Evolutionary conservation across 2,329 filamentous ascomycete genomes (phyloP).

Genomic region (Exophiala calicioides): DNA sequence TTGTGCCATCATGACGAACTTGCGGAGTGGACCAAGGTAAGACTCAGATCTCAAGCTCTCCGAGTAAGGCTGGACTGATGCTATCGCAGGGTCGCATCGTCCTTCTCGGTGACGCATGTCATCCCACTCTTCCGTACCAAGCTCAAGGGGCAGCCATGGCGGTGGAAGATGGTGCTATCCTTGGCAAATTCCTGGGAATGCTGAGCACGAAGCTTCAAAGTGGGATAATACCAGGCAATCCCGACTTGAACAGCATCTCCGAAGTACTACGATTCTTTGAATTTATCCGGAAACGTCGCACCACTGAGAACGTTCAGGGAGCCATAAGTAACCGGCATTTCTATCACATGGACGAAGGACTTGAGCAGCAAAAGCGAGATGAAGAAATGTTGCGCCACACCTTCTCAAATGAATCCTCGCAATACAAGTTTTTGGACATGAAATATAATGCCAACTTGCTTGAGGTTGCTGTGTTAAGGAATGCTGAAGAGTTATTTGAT

Average conservation of each 20-base stretch:
- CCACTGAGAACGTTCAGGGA: conserved; percentile 59
- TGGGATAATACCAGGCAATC: too few relatives aligned
- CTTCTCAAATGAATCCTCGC: conserved; percentile 1
- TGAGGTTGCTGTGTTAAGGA: conserved; percentile 9
- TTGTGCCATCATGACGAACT: conserved; percentile 3
- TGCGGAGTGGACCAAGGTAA: neutral
- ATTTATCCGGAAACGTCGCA: conserved; percentile 58
- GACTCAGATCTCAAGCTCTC: neutral
- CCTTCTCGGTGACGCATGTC: conserved; percentile 46
- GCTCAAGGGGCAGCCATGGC: conserved; percentile 48
- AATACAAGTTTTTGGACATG: conserved; percentile 12
- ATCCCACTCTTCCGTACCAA: conserved; percentile 50
- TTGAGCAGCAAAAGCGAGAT: conserved; percentile 57
- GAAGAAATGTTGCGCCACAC: neutral
- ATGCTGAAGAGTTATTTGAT: conserved; percentile 5
- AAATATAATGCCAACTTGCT: conserved; percentile 12
- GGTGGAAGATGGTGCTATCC: conserved; percentile 43
- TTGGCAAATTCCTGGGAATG: neutral
- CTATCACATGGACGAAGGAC: conserved; percentile 62
- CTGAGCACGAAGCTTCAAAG: too few relatives aligned
- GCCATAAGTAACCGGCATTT: conserved; percentile 62
- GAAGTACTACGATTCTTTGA: too few relatives aligned
- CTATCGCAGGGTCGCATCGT: conserved; percentile 33
- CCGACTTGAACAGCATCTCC: too few relatives aligned
- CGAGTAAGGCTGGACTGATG: neutral